phyloP scores from a whole-genome alignment of 148 eudicot species.

The Selenicereus undatus region DNA sequence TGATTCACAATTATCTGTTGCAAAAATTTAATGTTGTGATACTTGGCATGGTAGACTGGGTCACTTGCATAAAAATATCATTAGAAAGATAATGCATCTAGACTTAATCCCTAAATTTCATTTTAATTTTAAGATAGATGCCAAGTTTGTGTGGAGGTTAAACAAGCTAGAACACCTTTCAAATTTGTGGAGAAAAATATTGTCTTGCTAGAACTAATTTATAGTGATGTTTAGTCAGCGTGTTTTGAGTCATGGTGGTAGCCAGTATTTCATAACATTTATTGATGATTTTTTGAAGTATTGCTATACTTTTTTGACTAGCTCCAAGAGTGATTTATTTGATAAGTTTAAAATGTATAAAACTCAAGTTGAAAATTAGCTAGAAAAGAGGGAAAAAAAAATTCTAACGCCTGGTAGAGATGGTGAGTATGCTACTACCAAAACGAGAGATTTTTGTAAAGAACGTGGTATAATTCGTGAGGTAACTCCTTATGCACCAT shows the following conservation, averaged over 20 bases:
- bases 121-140: neutral
- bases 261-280: neutral
- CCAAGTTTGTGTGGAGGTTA: neutral
- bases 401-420: neutral
- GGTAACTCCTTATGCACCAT: too few species aligned
- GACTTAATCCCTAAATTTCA: too few species aligned
- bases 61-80: too few species aligned
- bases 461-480: neutral
- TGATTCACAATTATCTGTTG: too few species aligned
- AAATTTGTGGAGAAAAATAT: neutral
- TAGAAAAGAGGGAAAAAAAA: neutral
- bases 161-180: neutral
- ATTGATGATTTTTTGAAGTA: neutral
- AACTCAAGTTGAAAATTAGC: neutral
- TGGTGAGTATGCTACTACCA: neutral
- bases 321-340: neutral
- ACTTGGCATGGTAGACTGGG: too few species aligned
- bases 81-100: too few species aligned
- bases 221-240: neutral
- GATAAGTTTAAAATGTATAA: neutral
- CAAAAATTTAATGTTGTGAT: too few species aligned
- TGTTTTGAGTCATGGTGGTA: neutral
- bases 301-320: too few species aligned
- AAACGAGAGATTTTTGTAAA: too few species aligned
- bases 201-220: neutral